phyloP scores from a whole-genome alignment of 1,284 basidiomycete species.

The Malassezia caprae region DNA sequence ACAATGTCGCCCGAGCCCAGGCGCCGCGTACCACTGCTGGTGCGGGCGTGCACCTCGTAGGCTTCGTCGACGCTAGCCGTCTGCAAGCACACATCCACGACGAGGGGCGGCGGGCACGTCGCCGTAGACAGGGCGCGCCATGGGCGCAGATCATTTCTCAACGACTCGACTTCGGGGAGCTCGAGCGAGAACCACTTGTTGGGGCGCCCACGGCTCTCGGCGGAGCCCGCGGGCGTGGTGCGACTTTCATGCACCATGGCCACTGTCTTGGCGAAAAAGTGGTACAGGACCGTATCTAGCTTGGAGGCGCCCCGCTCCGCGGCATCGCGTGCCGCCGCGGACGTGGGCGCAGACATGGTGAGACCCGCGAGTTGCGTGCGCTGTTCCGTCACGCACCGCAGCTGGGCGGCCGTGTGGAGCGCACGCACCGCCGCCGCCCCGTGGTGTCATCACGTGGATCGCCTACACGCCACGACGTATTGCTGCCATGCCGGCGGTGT shows the following conservation, averaged over 20 bases:
- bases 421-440: background rate
- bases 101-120: background rate
- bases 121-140: slow-evolving; percentile 10
- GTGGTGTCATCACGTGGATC: background rate
- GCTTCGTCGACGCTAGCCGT: background rate
- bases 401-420: background rate
- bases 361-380: background rate
- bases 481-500: slow-evolving; percentile 27
- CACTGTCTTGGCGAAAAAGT: slow-evolving; percentile 17
- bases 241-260: slow-evolving; percentile 15
- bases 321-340: slow-evolving; percentile 2
- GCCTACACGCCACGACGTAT: background rate
- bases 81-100: slow-evolving; percentile 7
- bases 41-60: slow-evolving; percentile 4
- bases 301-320: slow-evolving; percentile 5
- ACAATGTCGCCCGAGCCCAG: background rate
- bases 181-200: slow-evolving; percentile 19
- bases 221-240: background rate
- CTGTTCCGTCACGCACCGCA: background rate
- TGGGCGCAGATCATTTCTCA: slow-evolving; percentile 3
- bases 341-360: background rate
- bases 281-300: slow-evolving; percentile 15
- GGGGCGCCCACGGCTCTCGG: background rate
- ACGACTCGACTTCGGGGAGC: slow-evolving; percentile 1
- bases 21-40: background rate